These are phyloP conservation scores for Marasmius tenuissimus DNA, from an alignment of 1,284 basidiomycete species.

Conservation along the genomic window DNA sequence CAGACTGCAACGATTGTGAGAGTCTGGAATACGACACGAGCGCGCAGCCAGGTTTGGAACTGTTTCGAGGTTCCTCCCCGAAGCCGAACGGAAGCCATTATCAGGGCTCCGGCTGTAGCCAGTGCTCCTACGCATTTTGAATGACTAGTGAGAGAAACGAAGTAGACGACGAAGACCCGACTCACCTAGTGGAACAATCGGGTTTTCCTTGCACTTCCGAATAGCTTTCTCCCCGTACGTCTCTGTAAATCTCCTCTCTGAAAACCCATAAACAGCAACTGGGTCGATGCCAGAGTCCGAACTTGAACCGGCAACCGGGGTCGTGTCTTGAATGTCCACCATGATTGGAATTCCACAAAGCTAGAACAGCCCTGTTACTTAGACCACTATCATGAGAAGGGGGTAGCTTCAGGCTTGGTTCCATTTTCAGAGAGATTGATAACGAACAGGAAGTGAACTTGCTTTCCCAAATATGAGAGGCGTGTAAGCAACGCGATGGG, in stretches of 20 bases:
- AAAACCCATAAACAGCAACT: background rate
- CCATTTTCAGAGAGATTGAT: too few relatives aligned
- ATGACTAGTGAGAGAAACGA: background rate
- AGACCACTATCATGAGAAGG: too few relatives aligned
- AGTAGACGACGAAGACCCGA: conserved; percentile 9
- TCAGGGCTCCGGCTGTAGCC: conserved; percentile 68
- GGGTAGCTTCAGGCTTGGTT: too few relatives aligned
- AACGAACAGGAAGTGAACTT: too few relatives aligned
- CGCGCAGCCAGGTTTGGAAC: conserved; percentile 80
- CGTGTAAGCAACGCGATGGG: too few relatives aligned
- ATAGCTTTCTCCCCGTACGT: conserved; percentile 65
- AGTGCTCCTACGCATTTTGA: conserved; percentile 48
- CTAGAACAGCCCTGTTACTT: too few relatives aligned
- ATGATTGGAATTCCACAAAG: too few relatives aligned
- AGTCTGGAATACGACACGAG: conserved; percentile 77
- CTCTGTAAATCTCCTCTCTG: conserved; percentile 29
- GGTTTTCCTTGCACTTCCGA: conserved; percentile 77
- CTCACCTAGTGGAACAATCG: conserved; percentile 76
- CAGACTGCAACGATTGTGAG: conserved; percentile 75
- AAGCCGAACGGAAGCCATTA: conserved; percentile 65
- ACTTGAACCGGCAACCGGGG: too few relatives aligned
- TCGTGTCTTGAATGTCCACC: too few relatives aligned
- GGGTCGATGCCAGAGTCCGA: background rate
- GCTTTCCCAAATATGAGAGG: too few relatives aligned
- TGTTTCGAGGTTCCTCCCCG: conserved; percentile 62